Base-by-base conservation (phyloP, 2,329 filamentous ascomycete genomes). In the Aspergillus sp. region DNA sequence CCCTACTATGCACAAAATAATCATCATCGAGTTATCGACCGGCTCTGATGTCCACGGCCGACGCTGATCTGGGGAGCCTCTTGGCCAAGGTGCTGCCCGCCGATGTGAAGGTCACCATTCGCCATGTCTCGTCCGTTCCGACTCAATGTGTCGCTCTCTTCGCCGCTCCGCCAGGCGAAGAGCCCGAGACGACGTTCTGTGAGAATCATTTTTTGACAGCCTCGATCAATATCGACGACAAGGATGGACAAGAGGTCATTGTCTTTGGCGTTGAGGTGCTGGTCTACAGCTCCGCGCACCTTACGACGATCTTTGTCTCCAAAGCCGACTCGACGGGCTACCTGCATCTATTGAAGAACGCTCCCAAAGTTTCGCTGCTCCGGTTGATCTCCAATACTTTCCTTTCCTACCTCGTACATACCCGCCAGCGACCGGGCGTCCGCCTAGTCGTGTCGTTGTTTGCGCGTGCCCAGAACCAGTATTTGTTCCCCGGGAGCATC, bases 301-400 rank as follows among this genome's bases (percentile, higher is more conserved):
- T 89, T 26, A 95, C 86, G 1, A 96, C 88, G 4, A 78, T 97
- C 42, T 98, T 98, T 64, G 85, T 98, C 26, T 91, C 90, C 50
- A 98, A 98, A 68, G 93, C 93, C 39, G 93, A 98, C 69, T 96
- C 93, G 7, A 96, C 91, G 0, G 93, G 94, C 26, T 94, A 89
- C 61, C 71, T 96, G 7, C 74, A 83, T 52, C 73, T 85, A 2
- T 71, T 90, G 31, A 70, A 78, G 37, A 39, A 57, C 12, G 71
- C 87, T 0, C 78, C 83, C 11, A 78, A 53, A 75, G 78, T 88
- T 4, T 89, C 89, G 0, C 77, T 95, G 39, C 60, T 71, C 6
- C 82, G 86, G 49, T 75, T 82, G 29, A 78, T 94, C 36, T 85
- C 83, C 38, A 81, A 82, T 5, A 79, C 82, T 0, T 95, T 97